A percentile compares a stretch with the other conserved stretches of the same genome.
Conservation (phyloP, 2,329 filamentous ascomycete genomes). For the Pleomassaria siparia region DNA sequence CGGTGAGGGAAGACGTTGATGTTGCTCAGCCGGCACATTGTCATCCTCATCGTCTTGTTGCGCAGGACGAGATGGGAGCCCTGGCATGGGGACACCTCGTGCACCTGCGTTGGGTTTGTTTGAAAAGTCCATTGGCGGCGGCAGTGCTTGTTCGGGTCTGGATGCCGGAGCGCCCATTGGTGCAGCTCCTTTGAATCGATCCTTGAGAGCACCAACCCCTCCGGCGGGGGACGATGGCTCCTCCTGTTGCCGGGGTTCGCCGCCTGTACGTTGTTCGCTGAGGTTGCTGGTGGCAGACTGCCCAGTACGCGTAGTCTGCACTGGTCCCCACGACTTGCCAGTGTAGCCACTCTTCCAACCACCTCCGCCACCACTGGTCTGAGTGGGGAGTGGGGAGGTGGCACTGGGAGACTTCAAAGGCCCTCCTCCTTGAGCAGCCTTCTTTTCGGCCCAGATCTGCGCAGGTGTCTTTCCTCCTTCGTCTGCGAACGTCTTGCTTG, state of each 20-base stretch:
- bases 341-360: slow-evolving; percentile 91
- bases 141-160: slow-evolving; percentile 44
- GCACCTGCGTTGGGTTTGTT: slow-evolving; percentile 66
- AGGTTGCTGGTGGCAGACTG: slow-evolving; percentile 58
- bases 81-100: slow-evolving; percentile 75
- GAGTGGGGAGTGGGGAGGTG: slow-evolving; percentile 48
- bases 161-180: slow-evolving; percentile 55
- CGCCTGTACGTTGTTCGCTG: slow-evolving; percentile 66
- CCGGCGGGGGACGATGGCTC: slow-evolving; percentile 61
- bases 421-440: slow-evolving; percentile 74
- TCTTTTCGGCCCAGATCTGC: slow-evolving; percentile 97
- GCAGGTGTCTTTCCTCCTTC: slow-evolving; percentile 94
- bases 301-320: slow-evolving; percentile 72
- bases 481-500: slow-evolving; percentile 92
- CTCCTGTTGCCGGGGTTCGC: slow-evolving; percentile 48
- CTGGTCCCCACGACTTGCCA: slow-evolving; percentile 87
- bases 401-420: slow-evolving; percentile 50
- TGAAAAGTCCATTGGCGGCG: slow-evolving; percentile 65
- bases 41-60: slow-evolving; percentile 40
- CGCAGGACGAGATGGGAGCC: slow-evolving; percentile 55
- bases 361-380: slow-evolving; percentile 68
- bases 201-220: slow-evolving; percentile 72
- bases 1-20: slow-evolving; percentile 48
- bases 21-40: slow-evolving; percentile 57
- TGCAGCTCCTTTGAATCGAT: slow-evolving; percentile 77